Percentiles rank a stretch among this genome's conserved stretches.
These are phyloP conservation scores for Pestalotiopsis sp. DNA, from an alignment of 2,329 filamentous ascomycete genomes.

Conservation along the genomic window DNA sequence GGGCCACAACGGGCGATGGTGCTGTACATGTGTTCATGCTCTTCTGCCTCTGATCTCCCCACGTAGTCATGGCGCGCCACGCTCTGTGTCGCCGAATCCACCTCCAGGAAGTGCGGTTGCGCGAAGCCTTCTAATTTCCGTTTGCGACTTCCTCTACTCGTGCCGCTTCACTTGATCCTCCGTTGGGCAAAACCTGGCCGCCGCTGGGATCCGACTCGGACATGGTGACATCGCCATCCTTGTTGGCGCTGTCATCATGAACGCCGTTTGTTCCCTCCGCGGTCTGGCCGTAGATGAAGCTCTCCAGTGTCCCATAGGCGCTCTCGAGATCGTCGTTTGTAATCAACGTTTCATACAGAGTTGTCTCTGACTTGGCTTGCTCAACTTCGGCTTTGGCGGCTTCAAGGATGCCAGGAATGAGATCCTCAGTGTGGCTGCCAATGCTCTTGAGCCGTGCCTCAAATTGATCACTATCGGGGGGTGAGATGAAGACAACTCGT, in stretches of 20 bases:
- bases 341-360: constrained; percentile 50
- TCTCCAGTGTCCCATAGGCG: constrained; percentile 48
- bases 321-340: constrained; percentile 51
- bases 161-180: neutral
- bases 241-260: constrained; percentile 15
- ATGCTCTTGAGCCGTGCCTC: constrained; percentile 42
- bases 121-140: neutral
- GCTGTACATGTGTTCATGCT: too few relatives aligned
- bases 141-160: neutral
- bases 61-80: too few relatives aligned
- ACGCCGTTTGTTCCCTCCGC: constrained; percentile 19
- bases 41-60: too few relatives aligned
- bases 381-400: constrained; percentile 39
- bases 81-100: too few relatives aligned
- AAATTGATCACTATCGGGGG: constrained; percentile 38
- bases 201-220: neutral
- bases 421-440: constrained; percentile 43
- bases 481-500: constrained; percentile 54
- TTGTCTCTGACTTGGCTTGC: constrained; percentile 42
- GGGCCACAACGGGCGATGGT: too few relatives aligned
- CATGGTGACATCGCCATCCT: constrained; percentile 17
- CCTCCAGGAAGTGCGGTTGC: too few relatives aligned
- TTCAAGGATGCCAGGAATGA: constrained; percentile 44
- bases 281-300: constrained; percentile 45
- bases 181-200: neutral